phyloP scores from a whole-genome alignment of 768 basidiomycete species.

The Favolaschia claudopus region DNA sequence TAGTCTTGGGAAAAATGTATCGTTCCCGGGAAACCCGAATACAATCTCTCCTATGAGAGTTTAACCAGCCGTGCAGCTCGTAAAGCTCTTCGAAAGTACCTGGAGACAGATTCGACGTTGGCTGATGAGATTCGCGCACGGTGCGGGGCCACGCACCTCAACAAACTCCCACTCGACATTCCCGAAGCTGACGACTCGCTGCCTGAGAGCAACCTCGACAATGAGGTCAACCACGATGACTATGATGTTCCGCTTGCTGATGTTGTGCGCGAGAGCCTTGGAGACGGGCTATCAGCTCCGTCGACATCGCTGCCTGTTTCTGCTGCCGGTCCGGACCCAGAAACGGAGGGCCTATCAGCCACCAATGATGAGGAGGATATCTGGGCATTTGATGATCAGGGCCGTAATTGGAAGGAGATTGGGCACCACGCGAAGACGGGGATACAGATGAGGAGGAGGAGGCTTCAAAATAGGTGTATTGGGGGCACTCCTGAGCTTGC shows the following conservation, averaged over 20 bases:
- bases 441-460: neutral
- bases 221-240: neutral
- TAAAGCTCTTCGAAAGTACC: neutral
- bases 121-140: neutral
- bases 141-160: neutral
- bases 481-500: too few relatives aligned
- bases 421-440: neutral
- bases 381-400: neutral
- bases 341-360: neutral
- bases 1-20: constrained; percentile 4
- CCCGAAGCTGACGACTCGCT: neutral
- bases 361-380: constrained; percentile 1
- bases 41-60: neutral
- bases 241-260: too few relatives aligned
- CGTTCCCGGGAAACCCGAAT: neutral
- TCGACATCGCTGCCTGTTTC: too few relatives aligned
- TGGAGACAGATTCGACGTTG: neutral
- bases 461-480: too few relatives aligned
- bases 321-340: too few relatives aligned
- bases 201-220: neutral
- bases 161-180: neutral
- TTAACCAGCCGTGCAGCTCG: neutral
- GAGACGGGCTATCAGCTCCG: too few relatives aligned
- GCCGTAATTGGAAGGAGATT: neutral
- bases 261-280: too few relatives aligned